Evolutionary conservation across 176 grass and related monocot genomes (phyloP), one percentile per base, ranked within the genome.

Genomic region (Saccharum spontaneum): DNA sequence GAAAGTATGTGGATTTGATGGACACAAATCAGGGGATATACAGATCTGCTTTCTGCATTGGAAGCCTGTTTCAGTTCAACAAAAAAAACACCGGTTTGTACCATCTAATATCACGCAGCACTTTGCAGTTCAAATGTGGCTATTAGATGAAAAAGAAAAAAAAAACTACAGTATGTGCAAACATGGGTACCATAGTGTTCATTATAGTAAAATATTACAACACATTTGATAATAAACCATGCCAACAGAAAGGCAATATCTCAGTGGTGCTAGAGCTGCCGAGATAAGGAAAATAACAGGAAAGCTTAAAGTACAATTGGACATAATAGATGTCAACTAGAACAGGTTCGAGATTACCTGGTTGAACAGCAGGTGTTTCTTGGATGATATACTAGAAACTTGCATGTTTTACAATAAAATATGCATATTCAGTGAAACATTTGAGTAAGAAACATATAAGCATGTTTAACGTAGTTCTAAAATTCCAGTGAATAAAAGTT

Each of bases 41-140:
- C 26, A 84, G 37, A 75, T 24, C 67, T 79, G 39, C 69, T 20
- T 63, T 84, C 71, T 81, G 60, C 16, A 44, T 10, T 44, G 41
- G 10, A 15, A 55, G 75, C 83, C 17, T 11, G 17, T 71, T 79
- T 79, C 49, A 69, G 24, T 61, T 82, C 52, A 57, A 33, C 73
- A 13, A 62, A 83, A 55, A 50, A 8, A 36, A 36, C 7, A n/a
- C 8, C 0, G 6, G 72, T 49, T 71, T 74, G 57, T 57, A 38
- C 22, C 57, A 41, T 80, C 15, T 80, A 65, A 22, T 34, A 63
- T 86, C 71, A 49, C 40, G 15, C 22, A 28, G 41, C 26, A 20
- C 17, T 46, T 78, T 59, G 38, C 66, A 48, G 30, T 31, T 36
- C 12, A 78, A 39, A 78, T 10, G 4, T 28, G n/a, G 1, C 54